A percentile compares a stretch with the other conserved stretches of the same genome.
These are phyloP conservation scores for Camelina laxa DNA, from an alignment of 345 rosid species.

Conservation along the genomic window DNA sequence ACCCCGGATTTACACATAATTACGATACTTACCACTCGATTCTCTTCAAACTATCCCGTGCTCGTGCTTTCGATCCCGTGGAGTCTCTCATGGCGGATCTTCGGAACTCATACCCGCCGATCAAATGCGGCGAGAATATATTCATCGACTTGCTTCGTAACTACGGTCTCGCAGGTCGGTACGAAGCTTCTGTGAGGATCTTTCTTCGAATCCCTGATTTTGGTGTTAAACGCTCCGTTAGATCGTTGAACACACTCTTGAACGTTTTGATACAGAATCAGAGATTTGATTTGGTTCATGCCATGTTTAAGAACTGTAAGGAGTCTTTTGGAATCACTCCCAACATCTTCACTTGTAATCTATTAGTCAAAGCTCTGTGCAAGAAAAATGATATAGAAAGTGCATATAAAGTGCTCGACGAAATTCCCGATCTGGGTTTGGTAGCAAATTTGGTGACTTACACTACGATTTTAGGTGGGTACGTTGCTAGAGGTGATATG, in stretches of 20 bases:
- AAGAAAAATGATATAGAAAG: conserved; percentile 62
- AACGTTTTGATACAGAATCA: conserved; percentile 75
- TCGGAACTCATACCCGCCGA: conserved; percentile 45
- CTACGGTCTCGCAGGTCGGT: conserved; percentile 78
- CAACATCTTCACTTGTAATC: conserved; percentile 73
- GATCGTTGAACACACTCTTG: conserved; percentile 79
- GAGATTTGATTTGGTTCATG: conserved; percentile 62
- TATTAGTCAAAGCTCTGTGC: conserved; percentile 73
- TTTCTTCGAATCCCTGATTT: conserved; percentile 65
- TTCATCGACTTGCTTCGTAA: conserved; percentile 71
- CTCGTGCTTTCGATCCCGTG: conserved; percentile 72
- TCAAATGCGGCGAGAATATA: conserved; percentile 75
- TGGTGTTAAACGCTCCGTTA: conserved; percentile 66
- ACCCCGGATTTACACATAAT: conserved; percentile 67
- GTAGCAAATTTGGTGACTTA: conserved; percentile 75
- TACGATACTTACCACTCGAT: conserved; percentile 79
- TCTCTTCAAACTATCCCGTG: conserved; percentile 78
- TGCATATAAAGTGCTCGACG: conserved; percentile 69
- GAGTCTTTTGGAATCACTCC: conserved; percentile 63
- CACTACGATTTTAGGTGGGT: conserved; percentile 80
- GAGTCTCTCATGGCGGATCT: conserved; percentile 69
- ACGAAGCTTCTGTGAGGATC: conserved; percentile 54
- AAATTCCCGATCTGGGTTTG: conserved; percentile 84
- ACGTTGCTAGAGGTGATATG: conserved; percentile 71
- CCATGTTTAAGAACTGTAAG: conserved; percentile 58